These are phyloP conservation scores for Dispira simplex DNA, from an alignment of 192 early-diverging fungal genomes.

Conservation along the genomic window DNA sequence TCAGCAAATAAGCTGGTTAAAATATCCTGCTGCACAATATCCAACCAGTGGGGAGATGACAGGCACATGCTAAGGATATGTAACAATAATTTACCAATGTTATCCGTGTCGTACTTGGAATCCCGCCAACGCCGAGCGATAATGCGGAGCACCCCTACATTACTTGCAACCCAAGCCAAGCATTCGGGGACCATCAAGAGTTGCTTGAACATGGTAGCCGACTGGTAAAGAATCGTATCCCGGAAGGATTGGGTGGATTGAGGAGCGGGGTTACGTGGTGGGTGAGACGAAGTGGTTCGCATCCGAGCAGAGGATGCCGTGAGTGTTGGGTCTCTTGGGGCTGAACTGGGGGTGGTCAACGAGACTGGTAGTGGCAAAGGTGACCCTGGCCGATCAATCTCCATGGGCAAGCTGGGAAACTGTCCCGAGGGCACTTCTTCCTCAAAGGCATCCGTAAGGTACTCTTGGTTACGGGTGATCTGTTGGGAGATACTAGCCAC, in stretches of 20 bases:
- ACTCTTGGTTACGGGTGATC: too few species aligned
- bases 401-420: neutral
- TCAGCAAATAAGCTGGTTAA: neutral
- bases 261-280: neutral
- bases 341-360: too few species aligned
- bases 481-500: too few species aligned
- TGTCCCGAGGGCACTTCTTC: too few species aligned
- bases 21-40: neutral
- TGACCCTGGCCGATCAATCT: neutral
- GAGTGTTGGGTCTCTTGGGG: too few species aligned
- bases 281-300: neutral
- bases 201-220: conserved; percentile 1
- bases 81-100: neutral
- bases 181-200: neutral
- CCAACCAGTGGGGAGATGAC: conserved; percentile 1
- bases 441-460: too few species aligned
- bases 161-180: neutral
- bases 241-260: neutral
- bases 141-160: neutral
- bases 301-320: neutral
- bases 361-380: neutral
- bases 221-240: neutral
- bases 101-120: conserved; percentile 5
- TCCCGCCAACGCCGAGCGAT: conserved; percentile 1
- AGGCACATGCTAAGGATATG: neutral